phyloP scores from a whole-genome alignment of 2,329 filamentous ascomycete species.

The Myrmaecium sp. region DNA sequence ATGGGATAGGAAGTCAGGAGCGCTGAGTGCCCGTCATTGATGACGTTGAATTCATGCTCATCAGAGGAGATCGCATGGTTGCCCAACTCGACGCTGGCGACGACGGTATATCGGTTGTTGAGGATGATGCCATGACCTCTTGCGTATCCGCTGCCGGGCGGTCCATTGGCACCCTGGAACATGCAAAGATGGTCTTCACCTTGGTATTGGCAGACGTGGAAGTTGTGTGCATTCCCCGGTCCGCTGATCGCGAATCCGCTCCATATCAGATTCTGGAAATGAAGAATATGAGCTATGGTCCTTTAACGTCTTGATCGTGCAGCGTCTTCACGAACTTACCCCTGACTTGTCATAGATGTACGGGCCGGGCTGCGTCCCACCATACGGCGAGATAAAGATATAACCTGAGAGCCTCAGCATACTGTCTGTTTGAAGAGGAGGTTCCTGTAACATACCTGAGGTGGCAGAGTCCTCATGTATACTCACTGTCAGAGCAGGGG shows the following conservation, averaged over 20 bases:
- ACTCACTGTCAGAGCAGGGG: conserved; percentile 9
- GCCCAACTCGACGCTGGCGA: conserved; percentile 25
- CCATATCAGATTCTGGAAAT: conserved; percentile 29
- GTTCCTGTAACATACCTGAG: conserved; percentile 1
- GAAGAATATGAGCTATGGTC: too few species aligned
- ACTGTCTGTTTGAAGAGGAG: not conserved
- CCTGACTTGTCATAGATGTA: conserved; percentile 36
- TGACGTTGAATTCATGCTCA: conserved; percentile 35
- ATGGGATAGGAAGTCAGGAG: conserved; percentile 22
- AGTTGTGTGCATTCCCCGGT: conserved; percentile 29
- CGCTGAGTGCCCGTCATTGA: conserved; percentile 25
- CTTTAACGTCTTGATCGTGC: not conserved
- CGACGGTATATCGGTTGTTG: conserved; percentile 31
- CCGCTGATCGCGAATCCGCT: conserved; percentile 32
- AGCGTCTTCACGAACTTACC: conserved; percentile 11
- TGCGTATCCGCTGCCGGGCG: conserved; percentile 35
- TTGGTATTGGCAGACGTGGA: conserved; percentile 31
- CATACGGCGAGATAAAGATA: conserved; percentile 34
- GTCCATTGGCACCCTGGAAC: conserved; percentile 34
- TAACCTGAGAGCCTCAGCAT: conserved; percentile 23
- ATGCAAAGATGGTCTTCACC: conserved; percentile 33
- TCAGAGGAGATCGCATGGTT: conserved; percentile 26
- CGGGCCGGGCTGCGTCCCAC: conserved; percentile 30
- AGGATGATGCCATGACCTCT: conserved; percentile 35
- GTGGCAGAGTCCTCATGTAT: conserved; percentile 6